phyloP scores from a whole-genome alignment of 352 stramenopile genomes.

The Phytophthora pisi region DNA sequence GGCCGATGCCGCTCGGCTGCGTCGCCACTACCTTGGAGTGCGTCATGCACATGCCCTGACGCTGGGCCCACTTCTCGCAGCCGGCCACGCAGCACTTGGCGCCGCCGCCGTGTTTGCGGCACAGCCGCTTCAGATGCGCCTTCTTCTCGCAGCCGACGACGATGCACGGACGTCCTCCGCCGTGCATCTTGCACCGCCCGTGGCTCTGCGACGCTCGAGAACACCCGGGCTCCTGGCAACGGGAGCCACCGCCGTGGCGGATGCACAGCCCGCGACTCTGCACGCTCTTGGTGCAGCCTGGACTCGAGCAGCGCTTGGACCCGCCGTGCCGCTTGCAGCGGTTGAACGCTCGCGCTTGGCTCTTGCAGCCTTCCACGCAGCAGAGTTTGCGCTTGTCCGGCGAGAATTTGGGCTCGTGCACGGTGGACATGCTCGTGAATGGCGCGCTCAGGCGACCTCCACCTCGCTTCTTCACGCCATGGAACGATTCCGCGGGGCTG shows the following conservation, averaged over 20 bases:
- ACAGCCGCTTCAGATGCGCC: slow-evolving; percentile 81
- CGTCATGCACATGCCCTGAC: slow-evolving; percentile 85
- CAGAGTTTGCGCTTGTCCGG: slow-evolving; percentile 79
- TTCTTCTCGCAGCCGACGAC: slow-evolving; percentile 83
- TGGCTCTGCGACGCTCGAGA: slow-evolving; percentile 74
- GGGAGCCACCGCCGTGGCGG: slow-evolving; percentile 76
- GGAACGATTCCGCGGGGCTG: background rate
- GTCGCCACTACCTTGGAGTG: slow-evolving; percentile 60
- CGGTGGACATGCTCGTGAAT: slow-evolving; percentile 27
- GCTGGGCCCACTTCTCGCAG: slow-evolving; percentile 87
- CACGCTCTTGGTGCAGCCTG: slow-evolving; percentile 81
- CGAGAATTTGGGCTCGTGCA: slow-evolving; percentile 57
- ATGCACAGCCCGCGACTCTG: slow-evolving; percentile 74
- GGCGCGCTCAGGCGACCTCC: slow-evolving; percentile 20
- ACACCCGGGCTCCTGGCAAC: slow-evolving; percentile 65
- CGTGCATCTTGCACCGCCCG: slow-evolving; percentile 70
- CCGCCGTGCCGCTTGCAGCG: slow-evolving; percentile 84
- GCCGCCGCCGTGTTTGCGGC: slow-evolving; percentile 82
- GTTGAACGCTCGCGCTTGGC: slow-evolving; percentile 82
- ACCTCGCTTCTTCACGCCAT: slow-evolving; percentile 10
- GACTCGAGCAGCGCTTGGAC: slow-evolving; percentile 83
- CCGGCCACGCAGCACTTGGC: slow-evolving; percentile 68
- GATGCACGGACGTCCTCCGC: slow-evolving; percentile 57
- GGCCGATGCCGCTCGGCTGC: slow-evolving; percentile 10
- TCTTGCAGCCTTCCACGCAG: slow-evolving; percentile 75